Conservation (phyloP, 1,139 yeast species). For the Hyphopichia khmerensis region DNA sequence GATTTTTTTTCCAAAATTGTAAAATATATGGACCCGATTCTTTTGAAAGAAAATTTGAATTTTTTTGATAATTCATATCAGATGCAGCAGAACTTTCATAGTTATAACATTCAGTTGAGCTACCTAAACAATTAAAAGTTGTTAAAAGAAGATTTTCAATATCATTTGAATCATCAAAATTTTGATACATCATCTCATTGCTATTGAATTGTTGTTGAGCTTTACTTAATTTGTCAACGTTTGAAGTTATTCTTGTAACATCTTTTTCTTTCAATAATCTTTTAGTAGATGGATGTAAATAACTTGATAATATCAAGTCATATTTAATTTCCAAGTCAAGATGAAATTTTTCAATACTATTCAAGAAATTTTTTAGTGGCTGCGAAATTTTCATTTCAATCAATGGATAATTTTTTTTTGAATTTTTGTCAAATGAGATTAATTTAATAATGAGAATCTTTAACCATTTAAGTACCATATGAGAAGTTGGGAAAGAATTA, state of each 20-base stretch:
- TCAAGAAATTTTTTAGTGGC: constrained; percentile 6
- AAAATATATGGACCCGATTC: constrained; percentile 16
- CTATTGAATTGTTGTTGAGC: not conserved
- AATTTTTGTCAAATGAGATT: not conserved
- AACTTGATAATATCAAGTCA: constrained; percentile 19
- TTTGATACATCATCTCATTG: constrained; percentile 3
- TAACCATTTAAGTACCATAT: constrained; percentile 21
- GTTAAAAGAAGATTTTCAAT: constrained; percentile 26
- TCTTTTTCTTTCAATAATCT: constrained; percentile 20
- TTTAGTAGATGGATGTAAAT: constrained; percentile 27
- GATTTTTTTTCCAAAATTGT: constrained; percentile 20
- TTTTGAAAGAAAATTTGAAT: constrained; percentile 10
- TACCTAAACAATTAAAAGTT: constrained; percentile 28
- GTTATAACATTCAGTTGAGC: constrained; percentile 22
- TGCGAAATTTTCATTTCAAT: constrained; percentile 1
- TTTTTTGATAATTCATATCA: constrained; percentile 10
- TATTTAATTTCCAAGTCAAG: constrained; percentile 14
- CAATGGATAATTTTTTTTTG: constrained; percentile 4
- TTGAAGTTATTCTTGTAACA: constrained; percentile 14
- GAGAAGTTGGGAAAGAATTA: constrained; percentile 16
- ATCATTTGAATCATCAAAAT: not conserved
- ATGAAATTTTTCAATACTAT: constrained; percentile 10
- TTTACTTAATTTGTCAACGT: constrained; percentile 4
- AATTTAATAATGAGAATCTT: constrained; percentile 15
- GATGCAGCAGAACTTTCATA: constrained; percentile 22